Base-by-base conservation (phyloP, 441 rosid species). In the Euphorbia schlechtendalii region DNA sequence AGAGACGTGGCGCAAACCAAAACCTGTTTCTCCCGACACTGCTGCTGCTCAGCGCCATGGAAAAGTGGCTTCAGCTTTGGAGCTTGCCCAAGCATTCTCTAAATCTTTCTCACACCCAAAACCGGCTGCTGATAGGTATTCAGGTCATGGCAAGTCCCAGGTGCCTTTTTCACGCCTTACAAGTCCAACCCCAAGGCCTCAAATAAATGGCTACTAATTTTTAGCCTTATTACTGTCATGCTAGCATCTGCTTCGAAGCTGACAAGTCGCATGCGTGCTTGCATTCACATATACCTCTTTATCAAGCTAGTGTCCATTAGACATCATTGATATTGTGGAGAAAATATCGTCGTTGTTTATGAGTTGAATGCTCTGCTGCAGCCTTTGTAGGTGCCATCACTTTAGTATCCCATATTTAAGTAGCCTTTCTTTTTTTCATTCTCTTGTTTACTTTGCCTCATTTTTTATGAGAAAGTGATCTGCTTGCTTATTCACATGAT, bases 11-110 rank as follows among this genome's bases (percentile, higher is more conserved):
- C 82, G 90, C 64, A 88, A 86, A 66, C 82, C 86, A 11, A 86
- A 80, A 72, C 86, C 83, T 0, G 73, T 75, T 48, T 78, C 89
- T 41, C 74, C 82, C 11, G 93, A 34, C 40, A 27, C 30, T 27
- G 4, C 72, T 53, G 73, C 66, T 55, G 77, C 87, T 25, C 2
- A 58, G 59, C 84, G 89, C 49, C 64, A 77, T 34, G 90, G 93
- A 59, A 88, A 88, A 79, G 83, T 86, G 59, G 88, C 92, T 46
- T 88, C 96, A n/a, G 86, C 96, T 0, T 66, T 85, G 64, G 89
- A 90, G 72, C 92, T 88, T 69, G 89, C 92, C 2, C 90, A 85
- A 70, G 83, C 94, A 67, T 88, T 84, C 68, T 83, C 96, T 0
- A 77, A 75, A 60, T 79, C 96, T 43, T 66, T 73, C 64, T 81